Percentiles rank a stretch among this genome's conserved stretches.
Evolutionary conservation across 2,329 filamentous ascomycete genomes (phyloP).

Genomic region (Fusarium torreyae): DNA sequence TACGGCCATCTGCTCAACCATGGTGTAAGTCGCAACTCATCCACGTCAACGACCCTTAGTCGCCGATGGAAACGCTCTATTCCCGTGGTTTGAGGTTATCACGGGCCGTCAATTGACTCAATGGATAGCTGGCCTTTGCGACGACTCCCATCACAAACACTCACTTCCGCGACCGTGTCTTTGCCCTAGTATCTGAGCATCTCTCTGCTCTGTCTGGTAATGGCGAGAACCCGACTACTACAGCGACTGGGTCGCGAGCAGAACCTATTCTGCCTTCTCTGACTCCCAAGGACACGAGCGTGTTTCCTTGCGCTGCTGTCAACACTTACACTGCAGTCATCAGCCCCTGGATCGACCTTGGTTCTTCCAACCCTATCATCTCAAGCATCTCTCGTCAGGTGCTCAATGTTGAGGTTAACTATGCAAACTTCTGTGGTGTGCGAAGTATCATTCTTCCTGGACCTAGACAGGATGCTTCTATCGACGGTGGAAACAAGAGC

Average conservation of each 20-base stretch:
- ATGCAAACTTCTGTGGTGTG: constrained; percentile 95
- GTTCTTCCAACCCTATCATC: constrained; percentile 85
- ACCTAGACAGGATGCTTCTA: constrained; percentile 75
- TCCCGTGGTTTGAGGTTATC: neutral
- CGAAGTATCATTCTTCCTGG: constrained; percentile 87
- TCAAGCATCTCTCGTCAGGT: constrained; percentile 91
- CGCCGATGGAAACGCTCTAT: neutral
- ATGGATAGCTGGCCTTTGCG: constrained; percentile 79
- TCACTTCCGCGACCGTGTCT: constrained; percentile 79
- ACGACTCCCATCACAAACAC: constrained; percentile 84
- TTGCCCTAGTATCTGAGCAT: constrained; percentile 72
- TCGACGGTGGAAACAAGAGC: constrained; percentile 64
- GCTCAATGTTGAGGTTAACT: constrained; percentile 90
- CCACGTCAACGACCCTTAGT: constrained; percentile 3
- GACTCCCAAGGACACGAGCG: constrained; percentile 82
- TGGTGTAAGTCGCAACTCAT: constrained; percentile 68
- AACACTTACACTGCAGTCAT: constrained; percentile 82
- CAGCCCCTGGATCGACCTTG: constrained; percentile 95
- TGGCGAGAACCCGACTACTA: constrained; percentile 57
- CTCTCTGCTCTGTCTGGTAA: constrained; percentile 62
- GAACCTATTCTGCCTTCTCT: constrained; percentile 77
- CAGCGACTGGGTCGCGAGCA: constrained; percentile 62
- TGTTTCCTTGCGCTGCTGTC: constrained; percentile 78
- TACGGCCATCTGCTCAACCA: constrained; percentile 78
- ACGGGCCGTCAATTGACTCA: constrained; percentile 39